A percentile compares a stretch with the other conserved stretches of the same genome.
Evolutionary conservation across 768 basidiomycete species (phyloP).

Genomic region (Collybia sordida): DNA sequence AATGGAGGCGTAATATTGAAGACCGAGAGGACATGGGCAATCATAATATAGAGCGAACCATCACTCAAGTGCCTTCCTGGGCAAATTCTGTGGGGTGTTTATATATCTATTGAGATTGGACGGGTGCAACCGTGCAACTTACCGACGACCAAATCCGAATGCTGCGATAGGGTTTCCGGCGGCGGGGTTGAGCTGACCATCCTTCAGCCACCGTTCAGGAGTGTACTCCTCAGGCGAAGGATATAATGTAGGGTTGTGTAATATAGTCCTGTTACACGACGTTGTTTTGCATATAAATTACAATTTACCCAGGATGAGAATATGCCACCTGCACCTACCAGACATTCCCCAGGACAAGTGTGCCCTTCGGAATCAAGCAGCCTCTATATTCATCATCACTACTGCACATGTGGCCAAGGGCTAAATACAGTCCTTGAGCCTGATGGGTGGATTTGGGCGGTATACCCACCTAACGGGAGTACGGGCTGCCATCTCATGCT

Average conservation of each 20-base stretch:
- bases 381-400: background rate
- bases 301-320: no score
- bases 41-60: background rate
- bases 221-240: constrained; percentile 1
- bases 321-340: background rate
- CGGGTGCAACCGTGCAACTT: background rate
- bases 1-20: no score
- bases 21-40: no score
- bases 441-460: background rate
- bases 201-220: constrained; percentile 8
- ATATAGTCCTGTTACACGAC: background rate
- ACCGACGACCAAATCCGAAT: constrained; percentile 8
- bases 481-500: constrained; percentile 5
- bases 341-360: constrained; percentile 13
- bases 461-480: constrained; percentile 1
- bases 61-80: background rate
- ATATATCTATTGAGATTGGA: background rate
- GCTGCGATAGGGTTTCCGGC: background rate
- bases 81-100: background rate
- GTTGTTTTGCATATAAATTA: background rate
- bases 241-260: background rate
- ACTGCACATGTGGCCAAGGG: background rate
- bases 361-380: constrained; percentile 1
- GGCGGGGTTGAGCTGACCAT: constrained; percentile 4
- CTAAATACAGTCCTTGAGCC: background rate